Base-by-base conservation (phyloP, 1,284 basidiomycete genomes). In the Puccinia coronata region DNA sequence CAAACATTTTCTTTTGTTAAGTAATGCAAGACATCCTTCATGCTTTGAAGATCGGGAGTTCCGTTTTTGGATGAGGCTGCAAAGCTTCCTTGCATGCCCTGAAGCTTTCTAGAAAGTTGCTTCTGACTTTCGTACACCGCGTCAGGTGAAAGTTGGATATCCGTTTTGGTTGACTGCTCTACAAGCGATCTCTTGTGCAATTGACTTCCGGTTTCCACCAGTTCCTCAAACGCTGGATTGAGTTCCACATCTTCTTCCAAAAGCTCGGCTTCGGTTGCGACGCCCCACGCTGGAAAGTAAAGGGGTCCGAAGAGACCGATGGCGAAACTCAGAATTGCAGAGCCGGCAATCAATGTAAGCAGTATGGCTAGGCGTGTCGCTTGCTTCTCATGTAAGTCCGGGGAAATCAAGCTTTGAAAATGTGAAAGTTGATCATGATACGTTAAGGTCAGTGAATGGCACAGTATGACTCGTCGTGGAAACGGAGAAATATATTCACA, bases 321-420 rank as follows among this genome's bases (percentile, higher is more conserved):
- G 16, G 39, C 1, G 11, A 65, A 67, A 20, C 59, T 36, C 25
- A 69, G 20, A 23, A 78, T 11, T 78, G 41, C 59, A 20, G 63
- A 47, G 5, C 41, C 75, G 47, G 57, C 53, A 14, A 76, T 59
- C 59, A 59, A 16, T 43, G 47, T 51, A 28, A 76, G 39, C 18
- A 49, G 55, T 28, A 63, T 63, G 55, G 73, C 73, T 43, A 76
- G 73, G 43, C 39, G 28, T 47, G 28, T 41, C 11, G 23, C 59
- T 49, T 76, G 55, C 31, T 51, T 41, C 69, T 71, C 69, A 23
- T 71, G 39, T 28, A 71, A 49, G 49, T 71, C 47, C 20, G 69
- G 69, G 1, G 69, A 71, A 23, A 71, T 51, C 6, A 71, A 47
- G 28, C 67, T 70, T n/a, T n/a, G n/a, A n/a, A n/a, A n/a, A n/a